A percentile compares a stretch with the other conserved stretches of the same genome.
Conservation (phyloP, 106 monocot genomes). For the Dendrobium nobile region DNA sequence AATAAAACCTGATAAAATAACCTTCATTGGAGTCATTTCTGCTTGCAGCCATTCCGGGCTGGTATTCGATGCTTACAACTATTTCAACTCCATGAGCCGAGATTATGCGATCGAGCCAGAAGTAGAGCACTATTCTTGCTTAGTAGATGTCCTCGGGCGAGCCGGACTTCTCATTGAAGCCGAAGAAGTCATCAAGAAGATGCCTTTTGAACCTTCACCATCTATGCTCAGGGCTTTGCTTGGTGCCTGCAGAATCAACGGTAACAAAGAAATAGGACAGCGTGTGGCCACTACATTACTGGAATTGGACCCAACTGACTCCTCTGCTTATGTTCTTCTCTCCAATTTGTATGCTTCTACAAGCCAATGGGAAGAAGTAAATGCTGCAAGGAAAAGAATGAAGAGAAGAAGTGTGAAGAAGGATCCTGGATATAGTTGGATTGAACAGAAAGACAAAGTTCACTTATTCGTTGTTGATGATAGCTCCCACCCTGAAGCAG, state of each 20-base stretch:
- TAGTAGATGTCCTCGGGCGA: constrained; percentile 62
- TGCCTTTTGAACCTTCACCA: constrained; percentile 58
- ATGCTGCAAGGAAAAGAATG: constrained; percentile 46
- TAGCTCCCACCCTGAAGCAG: constrained; percentile 36
- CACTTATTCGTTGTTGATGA: constrained; percentile 42
- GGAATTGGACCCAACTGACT: constrained; percentile 43
- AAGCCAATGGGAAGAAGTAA: constrained; percentile 41
- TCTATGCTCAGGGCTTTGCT: constrained; percentile 57
- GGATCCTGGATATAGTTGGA: constrained; percentile 72
- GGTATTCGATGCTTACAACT: constrained; percentile 45
- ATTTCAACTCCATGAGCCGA: constrained; percentile 46
- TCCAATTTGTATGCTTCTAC: constrained; percentile 61
- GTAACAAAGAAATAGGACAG: constrained; percentile 39
- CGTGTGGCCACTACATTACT: constrained; percentile 40
- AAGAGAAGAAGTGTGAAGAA: constrained; percentile 48
- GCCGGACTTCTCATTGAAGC: constrained; percentile 50
- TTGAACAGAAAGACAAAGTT: constrained; percentile 36
- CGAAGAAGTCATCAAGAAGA: constrained; percentile 47
- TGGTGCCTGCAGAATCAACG: constrained; percentile 54
- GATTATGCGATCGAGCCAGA: constrained; percentile 54
- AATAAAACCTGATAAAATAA: constrained; percentile 57
- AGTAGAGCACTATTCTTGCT: constrained; percentile 68
- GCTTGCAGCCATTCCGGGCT: constrained; percentile 80
- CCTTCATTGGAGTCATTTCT: constrained; percentile 58
- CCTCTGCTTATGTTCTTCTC: constrained; percentile 76